Base-by-base conservation (phyloP, 306 rosid genomes). In the Trichosanthes cucumerina region DNA sequence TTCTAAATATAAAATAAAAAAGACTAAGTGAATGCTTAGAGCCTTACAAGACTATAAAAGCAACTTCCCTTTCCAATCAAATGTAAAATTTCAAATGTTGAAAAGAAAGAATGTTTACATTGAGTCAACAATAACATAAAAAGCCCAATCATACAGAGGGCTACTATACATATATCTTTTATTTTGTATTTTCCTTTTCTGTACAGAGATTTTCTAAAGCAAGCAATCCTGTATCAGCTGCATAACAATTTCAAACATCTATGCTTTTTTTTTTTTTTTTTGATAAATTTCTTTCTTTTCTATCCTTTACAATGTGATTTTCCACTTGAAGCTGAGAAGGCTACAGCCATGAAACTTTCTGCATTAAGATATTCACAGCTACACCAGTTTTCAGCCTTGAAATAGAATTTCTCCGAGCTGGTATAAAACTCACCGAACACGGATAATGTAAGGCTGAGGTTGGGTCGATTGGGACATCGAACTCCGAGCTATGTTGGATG, bases 401-500 rank as follows among this genome's bases (percentile, higher is more conserved):
- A 73, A 31, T 49, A 7, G 9, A 70, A 44, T 43, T 26, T 72
- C 58, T 72, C 41, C 24, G 15, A 47, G 43, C 59, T 36, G 23
- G 50, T 54, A 53, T 10, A 9, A 34, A 47, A 21, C 80, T 84
- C 65, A 88, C 76, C 85, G 85, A 36, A 88, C 82, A 46, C 81
- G 90, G 71, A 90, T 82, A 53, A 90, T 58, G 76, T 86, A 89
- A 31, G 89, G 85, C 80, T 84, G 88, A 54, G 85, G 81, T 81
- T 86, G 89, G 83, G 79, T 60, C 38, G 28, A 79, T 16, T 15
- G 26, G 60, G 78, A 28, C 7, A 71, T 26, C 9, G 75, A 80
- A 82, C 77, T 76, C 69, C 86, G 90, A 3, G 60, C 90, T 47
- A 84, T 92, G 4, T 88, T 89, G 0, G 92, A 86, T 76, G 85